phyloP scores from a whole-genome alignment of 768 basidiomycete genomes.

The Pisolithus marmoratus region DNA sequence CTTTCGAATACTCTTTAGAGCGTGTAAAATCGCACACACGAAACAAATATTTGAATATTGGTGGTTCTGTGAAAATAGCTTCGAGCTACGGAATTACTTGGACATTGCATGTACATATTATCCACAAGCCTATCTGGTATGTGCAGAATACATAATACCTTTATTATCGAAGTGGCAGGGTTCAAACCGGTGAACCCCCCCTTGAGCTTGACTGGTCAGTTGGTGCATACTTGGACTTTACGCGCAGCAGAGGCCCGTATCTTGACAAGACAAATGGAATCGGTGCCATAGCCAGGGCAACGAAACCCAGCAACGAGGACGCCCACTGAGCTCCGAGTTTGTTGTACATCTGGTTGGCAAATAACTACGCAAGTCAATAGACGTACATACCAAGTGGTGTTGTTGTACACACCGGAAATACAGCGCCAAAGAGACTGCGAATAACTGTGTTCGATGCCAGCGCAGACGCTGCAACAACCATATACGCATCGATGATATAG shows the following conservation, averaged over 20 bases:
- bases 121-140: too few species aligned
- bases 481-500: conserved; percentile 59
- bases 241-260: conserved; percentile 39
- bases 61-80: too few species aligned
- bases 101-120: too few species aligned
- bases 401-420: conserved; percentile 30
- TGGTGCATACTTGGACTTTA: conserved; percentile 40
- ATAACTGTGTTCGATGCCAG: conserved; percentile 50
- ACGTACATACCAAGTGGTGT: not conserved
- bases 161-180: too few species aligned
- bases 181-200: conserved; percentile 6
- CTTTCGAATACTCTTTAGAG: too few species aligned
- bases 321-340: conserved; percentile 53
- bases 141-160: not conserved
- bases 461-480: conserved; percentile 50
- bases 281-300: conserved; percentile 47
- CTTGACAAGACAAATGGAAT: conserved; percentile 43
- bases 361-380: conserved; percentile 31
- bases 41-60: too few species aligned
- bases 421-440: conserved; percentile 49
- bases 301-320: conserved; percentile 48
- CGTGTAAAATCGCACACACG: too few species aligned
- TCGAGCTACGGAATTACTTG: too few species aligned
- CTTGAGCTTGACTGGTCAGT: conserved; percentile 10
- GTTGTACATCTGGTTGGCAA: conserved; percentile 49